Percentiles rank a stretch among this genome's conserved stretches.
These are phyloP conservation scores for Pilaira anomala DNA, from an alignment of 192 early-diverging fungal species.

Conservation along the genomic window DNA sequence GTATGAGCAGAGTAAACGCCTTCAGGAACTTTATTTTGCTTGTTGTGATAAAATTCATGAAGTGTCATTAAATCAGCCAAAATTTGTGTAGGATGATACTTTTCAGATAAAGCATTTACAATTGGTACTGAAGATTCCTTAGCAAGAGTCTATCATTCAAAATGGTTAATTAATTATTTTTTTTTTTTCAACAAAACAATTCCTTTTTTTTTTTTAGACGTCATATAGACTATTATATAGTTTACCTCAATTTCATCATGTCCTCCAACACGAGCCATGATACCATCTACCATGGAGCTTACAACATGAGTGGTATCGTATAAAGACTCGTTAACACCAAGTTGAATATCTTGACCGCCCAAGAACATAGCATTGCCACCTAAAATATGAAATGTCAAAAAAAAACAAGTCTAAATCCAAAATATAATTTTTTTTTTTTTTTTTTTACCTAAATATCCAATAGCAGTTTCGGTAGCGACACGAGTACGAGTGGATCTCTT, in stretches of 20 bases:
- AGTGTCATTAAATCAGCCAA: constrained; percentile 95
- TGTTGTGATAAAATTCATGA: constrained; percentile 69
- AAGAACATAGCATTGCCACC: constrained; percentile 97
- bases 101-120: constrained; percentile 92
- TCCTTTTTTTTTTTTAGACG: background rate
- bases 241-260: constrained; percentile 84
- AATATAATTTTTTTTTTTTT: background rate
- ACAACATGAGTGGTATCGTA: constrained; percentile 88
- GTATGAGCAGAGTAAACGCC: constrained; percentile 41
- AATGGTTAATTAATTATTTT: background rate
- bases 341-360: constrained; percentile 92
- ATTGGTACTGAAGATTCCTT: constrained; percentile 87
- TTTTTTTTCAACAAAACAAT: background rate
- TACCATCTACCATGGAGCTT: constrained; percentile 93
- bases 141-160: constrained; percentile 62
- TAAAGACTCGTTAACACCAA: constrained; percentile 93
- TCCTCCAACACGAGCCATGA: constrained; percentile 89
- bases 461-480: constrained; percentile 89
- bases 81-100: constrained; percentile 96
- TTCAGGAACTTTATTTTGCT: constrained; percentile 25
- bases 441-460: constrained; percentile 69
- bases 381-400: constrained; percentile 19
- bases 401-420: constrained; percentile 1
- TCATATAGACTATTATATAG: no score
- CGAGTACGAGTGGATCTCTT: constrained; percentile 96